Evolutionary conservation across 768 basidiomycete genomes (phyloP), one percentile per base, ranked within the genome.

Genomic region (Lenzites betulinus): DNA sequence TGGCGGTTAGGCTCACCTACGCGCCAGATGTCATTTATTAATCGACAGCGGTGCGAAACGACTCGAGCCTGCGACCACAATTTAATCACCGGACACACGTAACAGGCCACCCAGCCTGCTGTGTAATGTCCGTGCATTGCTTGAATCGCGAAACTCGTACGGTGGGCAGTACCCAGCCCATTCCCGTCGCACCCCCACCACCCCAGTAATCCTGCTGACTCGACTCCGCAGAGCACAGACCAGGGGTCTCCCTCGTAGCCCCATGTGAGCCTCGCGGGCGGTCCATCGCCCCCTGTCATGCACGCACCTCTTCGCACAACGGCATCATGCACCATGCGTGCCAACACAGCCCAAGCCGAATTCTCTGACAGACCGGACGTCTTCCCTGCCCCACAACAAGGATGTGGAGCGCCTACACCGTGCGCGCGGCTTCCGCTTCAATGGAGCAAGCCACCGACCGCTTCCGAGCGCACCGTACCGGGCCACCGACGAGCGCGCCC

Each of bases 361-460:
- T 39, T 22, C 35, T 35, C 39, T 44, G 23, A 47, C 35, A 25
- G 7, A 13, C 23, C 12, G 20, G n/a, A 23, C 47, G 20, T 25
- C 49, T 50, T 50, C 56, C 26, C 55, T 26, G 15, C n/a, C 42
- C 20, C 16, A 16, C 54, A 35, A 42, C 38, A 43, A 41, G 30
- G 25, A 26, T 30, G 25, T 48, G 44, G 9, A 56, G n/a, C 36
- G 16, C 20, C n/a, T 5, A 25, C 28, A 30, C 4, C 38, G 28
- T 16, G 3, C 7, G 20, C 1, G 16, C 12, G 8, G 13, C 26
- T 41, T 41, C 46, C 39, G 11, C 36, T 39, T 49, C 38, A n/a
- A 36, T n/a, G 43, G 15, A 41, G 42, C 39, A 30, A 50, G 48
- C 56, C 48, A 42, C 48, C 35, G 11, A 20, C 56, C 56, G 48